Conservation (phyloP, 176 grass and related monocot species). For the Eragrostis nindensis region DNA sequence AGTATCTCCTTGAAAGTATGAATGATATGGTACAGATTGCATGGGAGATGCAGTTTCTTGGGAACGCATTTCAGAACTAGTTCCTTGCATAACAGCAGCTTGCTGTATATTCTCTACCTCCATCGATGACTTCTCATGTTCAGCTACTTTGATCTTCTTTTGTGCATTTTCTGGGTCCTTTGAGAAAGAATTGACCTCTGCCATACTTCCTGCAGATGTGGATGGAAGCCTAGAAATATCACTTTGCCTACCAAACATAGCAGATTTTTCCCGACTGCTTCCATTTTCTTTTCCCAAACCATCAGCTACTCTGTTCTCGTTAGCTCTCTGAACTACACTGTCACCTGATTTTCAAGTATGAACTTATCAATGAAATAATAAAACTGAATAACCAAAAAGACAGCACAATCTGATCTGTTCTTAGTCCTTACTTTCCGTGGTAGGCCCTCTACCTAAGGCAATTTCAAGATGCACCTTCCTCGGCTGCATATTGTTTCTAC, state of each 20-base stretch:
- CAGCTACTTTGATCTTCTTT: conserved; percentile 71
- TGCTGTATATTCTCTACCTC: conserved; percentile 63
- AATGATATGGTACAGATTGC: conserved; percentile 36
- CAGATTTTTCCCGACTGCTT: conserved; percentile 68
- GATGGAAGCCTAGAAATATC: conserved; percentile 57
- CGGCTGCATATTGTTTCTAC: conserved; percentile 88
- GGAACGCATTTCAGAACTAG: conserved; percentile 47
- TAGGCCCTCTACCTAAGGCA: conserved; percentile 66
- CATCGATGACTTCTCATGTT: conserved; percentile 57
- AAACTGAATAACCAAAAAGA: conserved; percentile 32
- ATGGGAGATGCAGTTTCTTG: conserved; percentile 49
- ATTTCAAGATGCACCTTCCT: conserved; percentile 96
- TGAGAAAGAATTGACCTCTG: conserved; percentile 68
- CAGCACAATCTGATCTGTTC: conserved; percentile 23
- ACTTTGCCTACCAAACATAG: conserved; percentile 58
- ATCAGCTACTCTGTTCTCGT: conserved; percentile 79
- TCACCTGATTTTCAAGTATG: conserved; percentile 58
- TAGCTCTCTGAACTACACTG: conserved; percentile 56
- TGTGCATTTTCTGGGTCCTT: conserved; percentile 65
- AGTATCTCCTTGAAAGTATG: conserved; percentile 47
- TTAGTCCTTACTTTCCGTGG: conserved; percentile 77
- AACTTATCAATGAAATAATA: conserved; percentile 37
- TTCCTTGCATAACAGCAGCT: conserved; percentile 42
- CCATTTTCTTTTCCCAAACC: conserved; percentile 69
- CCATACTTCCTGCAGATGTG: conserved; percentile 77